Evolutionary conservation across 495 filamentous ascomycete genomes (phyloP), one percentile per base, ranked within the genome.

Genomic region (Mytilinidion resinicola): DNA sequence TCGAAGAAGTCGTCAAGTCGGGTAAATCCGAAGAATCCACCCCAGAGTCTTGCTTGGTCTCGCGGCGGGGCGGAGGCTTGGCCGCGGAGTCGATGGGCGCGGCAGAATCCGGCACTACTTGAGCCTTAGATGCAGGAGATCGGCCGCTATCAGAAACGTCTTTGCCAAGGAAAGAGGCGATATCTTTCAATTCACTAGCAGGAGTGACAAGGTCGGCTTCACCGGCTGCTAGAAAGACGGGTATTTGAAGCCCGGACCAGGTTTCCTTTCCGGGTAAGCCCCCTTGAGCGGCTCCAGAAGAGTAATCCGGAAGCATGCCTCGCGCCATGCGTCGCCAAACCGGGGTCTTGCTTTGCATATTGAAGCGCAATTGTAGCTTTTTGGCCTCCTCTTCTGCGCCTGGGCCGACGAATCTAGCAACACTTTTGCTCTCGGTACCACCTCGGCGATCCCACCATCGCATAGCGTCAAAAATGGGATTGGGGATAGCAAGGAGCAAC

Each of bases 281-380:
- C 7, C 82, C 84, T n/a, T 74, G 66, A 4, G 80, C 67, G 12
- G 73, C 63, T 19, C 74, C 78, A 17, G 76, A 65, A 10, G 74
- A 57, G 59, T 82, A 83, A 12, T 70, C 74, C 12, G 86, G 82
- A 17, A 90, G 69, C 44, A 76, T 72, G 1, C 90, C 91, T 72
- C 78, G 87, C 4, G 84, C 87, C 87, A 96, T 92, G 38, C 91
- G 80, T 57, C 86, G 81, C 82, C 88, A 96, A 0, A 95, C 89
- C 0, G 86, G 77, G 0, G 90, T 90, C 61, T 75, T 79, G 59
- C 87, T 92, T 67, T 96, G 89, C 52, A 78, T 78, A 70, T 97
- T 97, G 75, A 86, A 96, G 20, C 82, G 82, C 25, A 87, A 69
- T 70, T 97, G 92, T 37, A 96, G 76, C 56, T 80, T 82, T 68